phyloP scores from a whole-genome alignment of 768 basidiomycete genomes.

The Astraeus odoratus region DNA sequence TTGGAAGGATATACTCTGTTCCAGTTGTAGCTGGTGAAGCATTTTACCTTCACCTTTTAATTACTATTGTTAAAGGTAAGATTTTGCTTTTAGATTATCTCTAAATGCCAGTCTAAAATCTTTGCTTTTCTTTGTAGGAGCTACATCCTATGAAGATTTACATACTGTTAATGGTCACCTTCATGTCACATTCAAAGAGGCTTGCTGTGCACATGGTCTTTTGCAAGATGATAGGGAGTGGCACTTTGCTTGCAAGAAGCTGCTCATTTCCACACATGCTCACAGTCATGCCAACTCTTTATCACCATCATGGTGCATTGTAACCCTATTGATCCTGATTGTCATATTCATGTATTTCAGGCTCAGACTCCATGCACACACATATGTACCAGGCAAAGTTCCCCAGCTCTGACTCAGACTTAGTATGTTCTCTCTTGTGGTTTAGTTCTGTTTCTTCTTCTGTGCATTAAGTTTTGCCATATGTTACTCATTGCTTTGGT shows the following conservation, averaged over 20 bases:
- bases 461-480: no score
- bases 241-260: constrained; percentile 36
- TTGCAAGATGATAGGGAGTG: constrained; percentile 46
- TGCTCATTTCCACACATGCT: constrained; percentile 30
- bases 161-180: constrained; percentile 17
- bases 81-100: no score
- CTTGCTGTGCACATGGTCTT: constrained; percentile 35
- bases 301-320: constrained; percentile 32
- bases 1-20: constrained; percentile 28
- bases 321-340: constrained; percentile 25
- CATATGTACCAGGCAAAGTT: no score
- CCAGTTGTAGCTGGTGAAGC: constrained; percentile 26
- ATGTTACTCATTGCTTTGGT: no score
- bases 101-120: no score
- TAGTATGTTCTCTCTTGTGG: no score
- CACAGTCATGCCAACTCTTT: constrained; percentile 32
- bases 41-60: constrained; percentile 34
- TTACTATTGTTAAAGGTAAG: constrained; percentile 31
- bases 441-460: no score
- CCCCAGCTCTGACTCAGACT: no score
- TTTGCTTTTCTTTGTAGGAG: background rate
- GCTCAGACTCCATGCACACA: no score
- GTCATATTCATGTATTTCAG: no score
- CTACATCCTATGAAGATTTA: constrained; percentile 13
- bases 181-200: constrained; percentile 30